phyloP scores from a whole-genome alignment of 352 stramenopile species.

The Phytophthora sp. region DNA sequence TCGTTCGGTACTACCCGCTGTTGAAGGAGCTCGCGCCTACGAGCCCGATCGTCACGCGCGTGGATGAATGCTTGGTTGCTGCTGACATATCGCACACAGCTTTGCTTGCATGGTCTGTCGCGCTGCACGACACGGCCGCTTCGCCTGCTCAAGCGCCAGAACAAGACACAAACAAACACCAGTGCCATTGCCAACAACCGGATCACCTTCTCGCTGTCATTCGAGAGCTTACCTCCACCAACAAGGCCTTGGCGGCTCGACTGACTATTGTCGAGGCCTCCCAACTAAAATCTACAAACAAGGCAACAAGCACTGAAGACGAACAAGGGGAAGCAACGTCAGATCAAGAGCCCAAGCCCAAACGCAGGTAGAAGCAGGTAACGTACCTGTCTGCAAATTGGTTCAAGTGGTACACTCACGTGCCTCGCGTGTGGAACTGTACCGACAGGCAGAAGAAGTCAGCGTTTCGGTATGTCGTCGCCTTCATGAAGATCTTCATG shows the following conservation, averaged over 20 bases:
- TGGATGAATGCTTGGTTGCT: background rate
- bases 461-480: constrained; percentile 20
- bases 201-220: constrained; percentile 1
- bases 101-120: constrained; percentile 5
- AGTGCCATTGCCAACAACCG: no score
- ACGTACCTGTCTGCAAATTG: constrained; percentile 18
- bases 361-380: constrained; percentile 13
- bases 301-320: background rate
- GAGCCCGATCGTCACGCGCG: background rate
- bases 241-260: background rate
- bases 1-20: background rate
- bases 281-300: background rate
- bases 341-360: constrained; percentile 9
- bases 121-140: background rate
- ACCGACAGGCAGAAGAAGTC: constrained; percentile 32
- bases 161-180: background rate
- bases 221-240: background rate
- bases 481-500: constrained; percentile 33
- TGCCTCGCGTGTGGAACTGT: background rate
- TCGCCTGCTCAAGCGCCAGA: background rate
- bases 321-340: constrained; percentile 1
- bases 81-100: background rate
- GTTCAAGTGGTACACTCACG: constrained; percentile 20
- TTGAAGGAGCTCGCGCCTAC: constrained; percentile 6
- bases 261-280: background rate